Percentiles rank a stretch among this genome's conserved stretches.
Conservation (phyloP, 257 asterid genomes). For the Nicotiana obtusifolia region DNA sequence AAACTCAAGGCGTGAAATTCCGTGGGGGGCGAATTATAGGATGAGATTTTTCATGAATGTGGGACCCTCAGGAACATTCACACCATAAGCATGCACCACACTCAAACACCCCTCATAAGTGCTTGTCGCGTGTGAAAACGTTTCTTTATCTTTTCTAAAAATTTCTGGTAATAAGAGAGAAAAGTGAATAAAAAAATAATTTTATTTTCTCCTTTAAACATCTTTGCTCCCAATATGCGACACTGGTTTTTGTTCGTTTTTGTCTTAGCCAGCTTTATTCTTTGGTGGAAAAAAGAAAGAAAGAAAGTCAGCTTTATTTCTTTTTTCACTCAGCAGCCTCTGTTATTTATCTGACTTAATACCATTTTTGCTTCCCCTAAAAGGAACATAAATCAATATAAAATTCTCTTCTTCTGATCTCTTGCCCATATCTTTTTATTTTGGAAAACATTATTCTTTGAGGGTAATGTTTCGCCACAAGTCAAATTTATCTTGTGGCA, state of each 20-base stretch:
- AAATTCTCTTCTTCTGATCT: background rate
- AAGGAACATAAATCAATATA: conserved; percentile 27
- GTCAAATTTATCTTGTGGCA: background rate
- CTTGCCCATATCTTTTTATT: background rate
- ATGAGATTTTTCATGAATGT: background rate
- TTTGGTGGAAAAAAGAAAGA: too few species aligned
- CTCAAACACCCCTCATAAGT: conserved; percentile 30
- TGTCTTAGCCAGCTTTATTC: conserved; percentile 13
- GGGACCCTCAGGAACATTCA: background rate
- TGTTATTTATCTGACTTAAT: conserved; percentile 11
- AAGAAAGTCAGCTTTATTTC: too few species aligned
- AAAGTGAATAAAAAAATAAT: background rate
- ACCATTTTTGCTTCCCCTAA: conserved; percentile 31
- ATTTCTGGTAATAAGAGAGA: background rate
- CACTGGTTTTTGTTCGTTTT: conserved; percentile 1
- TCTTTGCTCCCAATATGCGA: background rate
- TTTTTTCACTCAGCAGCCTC: conserved; percentile 10
- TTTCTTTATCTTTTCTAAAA: background rate
- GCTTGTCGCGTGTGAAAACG: conserved; percentile 57
- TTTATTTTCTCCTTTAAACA: background rate
- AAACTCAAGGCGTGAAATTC: conserved; percentile 15
- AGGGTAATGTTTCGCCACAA: background rate
- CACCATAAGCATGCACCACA: conserved; percentile 11
- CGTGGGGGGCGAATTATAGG: conserved; percentile 3
- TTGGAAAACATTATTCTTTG: background rate